Evolutionary conservation across 805 yeast species (phyloP).

Genomic region (Kodamaea neixiangensis): DNA sequence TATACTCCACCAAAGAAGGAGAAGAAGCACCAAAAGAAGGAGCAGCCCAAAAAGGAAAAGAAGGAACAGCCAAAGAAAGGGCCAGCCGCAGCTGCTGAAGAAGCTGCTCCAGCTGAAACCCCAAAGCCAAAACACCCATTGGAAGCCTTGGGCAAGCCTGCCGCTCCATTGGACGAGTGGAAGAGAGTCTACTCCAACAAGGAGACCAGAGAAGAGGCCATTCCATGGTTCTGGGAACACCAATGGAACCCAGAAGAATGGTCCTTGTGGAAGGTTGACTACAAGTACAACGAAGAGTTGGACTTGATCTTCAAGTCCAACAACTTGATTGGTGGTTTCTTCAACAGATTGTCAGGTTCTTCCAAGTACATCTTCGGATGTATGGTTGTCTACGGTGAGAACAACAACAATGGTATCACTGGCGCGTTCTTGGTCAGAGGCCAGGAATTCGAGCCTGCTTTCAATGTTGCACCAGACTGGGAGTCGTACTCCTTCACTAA

Average conservation of each 20-base stretch:
- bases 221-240: constrained; percentile 97
- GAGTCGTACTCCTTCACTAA: constrained; percentile 86
- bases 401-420: constrained; percentile 95
- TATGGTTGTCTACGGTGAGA: constrained; percentile 95
- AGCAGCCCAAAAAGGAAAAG: too few relatives aligned
- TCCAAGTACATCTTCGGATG: constrained; percentile 93
- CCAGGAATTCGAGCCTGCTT: constrained; percentile 86
- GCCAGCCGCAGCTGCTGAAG: constrained; percentile 34
- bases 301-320: constrained; percentile 97
- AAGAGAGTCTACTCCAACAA: constrained; percentile 96
- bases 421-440: constrained; percentile 97
- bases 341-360: constrained; percentile 90
- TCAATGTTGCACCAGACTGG: constrained; percentile 99
- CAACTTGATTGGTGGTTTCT: constrained; percentile 97
- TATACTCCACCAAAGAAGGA: constrained; percentile 72
- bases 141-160: constrained; percentile 74
- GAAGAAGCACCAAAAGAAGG: too few relatives aligned
- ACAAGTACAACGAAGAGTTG: constrained; percentile 97
- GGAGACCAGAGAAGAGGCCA: constrained; percentile 90
- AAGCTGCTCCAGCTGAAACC: constrained; percentile 33
- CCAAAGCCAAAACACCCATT: constrained; percentile 83
- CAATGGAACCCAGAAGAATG: constrained; percentile 89
- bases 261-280: constrained; percentile 93
- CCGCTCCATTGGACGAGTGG: constrained; percentile 83
- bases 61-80: constrained; percentile 40